A percentile compares a stretch with the other conserved stretches of the same genome.
Evolutionary conservation across 164 flowering plant species (phyloP).

Genomic region (Saururus chinensis): DNA sequence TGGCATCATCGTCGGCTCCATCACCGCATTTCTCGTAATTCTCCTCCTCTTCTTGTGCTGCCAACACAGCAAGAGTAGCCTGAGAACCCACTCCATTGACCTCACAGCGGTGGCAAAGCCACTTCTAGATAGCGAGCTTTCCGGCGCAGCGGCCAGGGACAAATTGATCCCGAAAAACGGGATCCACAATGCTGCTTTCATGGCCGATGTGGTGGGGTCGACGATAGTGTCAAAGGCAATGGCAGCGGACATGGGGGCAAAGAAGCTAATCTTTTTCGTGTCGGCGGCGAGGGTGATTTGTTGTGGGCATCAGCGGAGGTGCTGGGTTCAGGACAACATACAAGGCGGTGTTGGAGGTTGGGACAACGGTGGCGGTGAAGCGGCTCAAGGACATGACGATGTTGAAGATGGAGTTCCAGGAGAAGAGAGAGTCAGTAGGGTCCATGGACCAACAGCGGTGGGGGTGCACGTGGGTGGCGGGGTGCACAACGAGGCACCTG

Average conservation of each 20-base stretch:
- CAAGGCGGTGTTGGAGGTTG: constrained; percentile 66
- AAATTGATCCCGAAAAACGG: constrained; percentile 10
- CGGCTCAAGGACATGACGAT: constrained; percentile 67
- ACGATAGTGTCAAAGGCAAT: constrained; percentile 10
- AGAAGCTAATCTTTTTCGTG: constrained; percentile 46
- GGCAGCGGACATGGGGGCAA: constrained; percentile 9
- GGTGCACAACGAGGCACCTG: too few species aligned
- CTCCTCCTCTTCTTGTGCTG: constrained; percentile 34
- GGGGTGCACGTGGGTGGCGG: too few species aligned
- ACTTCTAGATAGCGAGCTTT: constrained; percentile 13
- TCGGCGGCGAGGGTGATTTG: constrained; percentile 25
- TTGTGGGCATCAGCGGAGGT: constrained; percentile 81
- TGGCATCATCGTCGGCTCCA: constrained; percentile 62
- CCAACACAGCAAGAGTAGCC: constrained; percentile 26
- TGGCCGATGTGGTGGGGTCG: constrained; percentile 7
- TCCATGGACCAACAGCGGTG: constrained; percentile 52
- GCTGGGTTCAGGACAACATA: constrained; percentile 76
- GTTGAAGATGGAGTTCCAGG: constrained; percentile 63
- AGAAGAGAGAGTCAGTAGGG: constrained; percentile 66
- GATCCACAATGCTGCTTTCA: constrained; percentile 7
- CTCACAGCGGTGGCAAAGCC: constrained; percentile 16
- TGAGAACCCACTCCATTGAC: constrained; percentile 18
- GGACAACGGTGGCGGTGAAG: constrained; percentile 71
- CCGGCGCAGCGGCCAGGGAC: constrained; percentile 16
- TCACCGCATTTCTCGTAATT: constrained; percentile 32